A percentile compares a stretch with the other conserved stretches of the same genome.
phyloP scores from a whole-genome alignment of 768 basidiomycete species.

The Tricholoma hemisulphureum region DNA sequence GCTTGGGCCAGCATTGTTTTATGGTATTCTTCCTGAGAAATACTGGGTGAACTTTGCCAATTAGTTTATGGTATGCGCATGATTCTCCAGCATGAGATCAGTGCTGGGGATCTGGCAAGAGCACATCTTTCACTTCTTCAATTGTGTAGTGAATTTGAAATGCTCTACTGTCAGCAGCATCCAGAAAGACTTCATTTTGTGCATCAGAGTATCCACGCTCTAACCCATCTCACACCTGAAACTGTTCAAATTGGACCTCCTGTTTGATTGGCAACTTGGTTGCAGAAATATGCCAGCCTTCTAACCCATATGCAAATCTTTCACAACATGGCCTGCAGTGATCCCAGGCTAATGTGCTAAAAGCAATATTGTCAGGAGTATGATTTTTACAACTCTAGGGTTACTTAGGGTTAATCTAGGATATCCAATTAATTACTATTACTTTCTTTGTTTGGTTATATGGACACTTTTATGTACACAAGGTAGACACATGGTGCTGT shows the following conservation, averaged over 20 bases:
- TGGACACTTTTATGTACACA: no score
- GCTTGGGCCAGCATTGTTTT: constrained; percentile 18
- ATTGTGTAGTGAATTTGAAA: constrained; percentile 36
- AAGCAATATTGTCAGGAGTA: no score
- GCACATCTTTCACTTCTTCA: constrained; percentile 24
- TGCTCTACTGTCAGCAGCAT: constrained; percentile 23
- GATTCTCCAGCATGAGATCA: constrained; percentile 22
- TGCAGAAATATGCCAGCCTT: neutral
- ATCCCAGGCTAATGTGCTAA: constrained; percentile 11
- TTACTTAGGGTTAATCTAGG: no score
- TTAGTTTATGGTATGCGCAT: constrained; percentile 23
- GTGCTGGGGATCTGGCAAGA: constrained; percentile 8
- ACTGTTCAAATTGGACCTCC: neutral
- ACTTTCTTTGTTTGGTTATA: no score
- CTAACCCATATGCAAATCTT: constrained; percentile 16
- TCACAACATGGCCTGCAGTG: neutral
- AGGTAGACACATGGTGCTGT: no score
- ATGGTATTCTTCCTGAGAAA: constrained; percentile 10
- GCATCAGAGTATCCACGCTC: no score
- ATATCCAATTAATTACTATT: no score
- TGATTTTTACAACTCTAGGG: no score
- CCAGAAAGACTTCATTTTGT: no score
- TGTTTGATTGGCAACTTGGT: neutral
- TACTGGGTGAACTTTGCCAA: constrained; percentile 25
- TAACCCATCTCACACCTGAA: neutral